Percentiles rank a stretch among this genome's conserved stretches.
Evolutionary conservation across 2,329 filamentous ascomycete species (phyloP).

Genomic region (Penicillium sp.): DNA sequence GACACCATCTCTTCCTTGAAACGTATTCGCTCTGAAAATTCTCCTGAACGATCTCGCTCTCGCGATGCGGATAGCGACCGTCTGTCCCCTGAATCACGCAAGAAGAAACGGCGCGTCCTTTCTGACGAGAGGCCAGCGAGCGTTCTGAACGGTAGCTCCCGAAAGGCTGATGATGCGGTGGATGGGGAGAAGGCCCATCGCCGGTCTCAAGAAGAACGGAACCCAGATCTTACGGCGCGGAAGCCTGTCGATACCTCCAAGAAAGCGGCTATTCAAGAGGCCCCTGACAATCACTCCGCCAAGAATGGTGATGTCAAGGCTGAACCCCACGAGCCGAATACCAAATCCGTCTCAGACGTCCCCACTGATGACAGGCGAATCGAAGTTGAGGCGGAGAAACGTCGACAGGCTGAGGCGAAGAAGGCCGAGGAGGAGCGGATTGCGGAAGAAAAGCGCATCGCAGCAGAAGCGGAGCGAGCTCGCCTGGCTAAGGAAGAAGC

Average conservation of each 20-base stretch:
- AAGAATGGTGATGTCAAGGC: slow-evolving; percentile 31
- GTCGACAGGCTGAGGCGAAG: slow-evolving; percentile 19
- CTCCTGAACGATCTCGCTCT: slow-evolving; percentile 41
- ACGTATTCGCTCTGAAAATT: slow-evolving; percentile 42
- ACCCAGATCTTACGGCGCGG: slow-evolving; percentile 7
- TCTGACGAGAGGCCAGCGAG: slow-evolving; percentile 39
- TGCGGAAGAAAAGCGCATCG: slow-evolving; percentile 30
- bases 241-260: slow-evolving; percentile 14
- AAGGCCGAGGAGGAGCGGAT: slow-evolving; percentile 34
- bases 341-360: slow-evolving; percentile 28
- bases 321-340: slow-evolving; percentile 31
- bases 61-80: slow-evolving; percentile 33
- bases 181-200: slow-evolving; percentile 23
- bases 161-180: slow-evolving; percentile 23
- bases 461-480: slow-evolving; percentile 30
- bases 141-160: slow-evolving; percentile 31
- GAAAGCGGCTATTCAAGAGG: slow-evolving; percentile 9
- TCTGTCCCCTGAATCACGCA: slow-evolving; percentile 35
- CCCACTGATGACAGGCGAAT: slow-evolving; percentile 24
- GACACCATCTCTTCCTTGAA: slow-evolving; percentile 34
- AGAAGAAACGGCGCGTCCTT: slow-evolving; percentile 45
- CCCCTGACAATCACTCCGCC: slow-evolving; percentile 12
- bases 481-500: slow-evolving; percentile 36
- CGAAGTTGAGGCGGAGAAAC: slow-evolving; percentile 3
- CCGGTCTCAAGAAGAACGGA: slow-evolving; percentile 16